Conservation (phyloP, 371 early-diverging fungal genomes). For the Rhizopus microsporus region DNA sequence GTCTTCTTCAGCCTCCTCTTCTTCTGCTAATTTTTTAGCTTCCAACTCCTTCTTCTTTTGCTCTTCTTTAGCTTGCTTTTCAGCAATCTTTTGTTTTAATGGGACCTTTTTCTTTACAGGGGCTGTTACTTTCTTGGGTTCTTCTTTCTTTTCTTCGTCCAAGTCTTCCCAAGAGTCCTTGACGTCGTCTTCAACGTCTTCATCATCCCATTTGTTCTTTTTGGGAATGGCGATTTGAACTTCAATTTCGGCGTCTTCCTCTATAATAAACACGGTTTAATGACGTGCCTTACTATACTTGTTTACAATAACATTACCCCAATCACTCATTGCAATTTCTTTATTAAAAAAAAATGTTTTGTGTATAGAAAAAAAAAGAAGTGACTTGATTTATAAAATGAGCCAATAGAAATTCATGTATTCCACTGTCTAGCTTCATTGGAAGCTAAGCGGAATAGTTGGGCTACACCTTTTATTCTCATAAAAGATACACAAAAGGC, state of each 20-base stretch:
- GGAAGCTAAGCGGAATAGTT: slow-evolving; percentile 34
- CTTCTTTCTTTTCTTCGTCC: slow-evolving; percentile 64
- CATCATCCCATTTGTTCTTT: slow-evolving; percentile 81
- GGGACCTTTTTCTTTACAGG: slow-evolving; percentile 64
- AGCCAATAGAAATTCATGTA: not conserved
- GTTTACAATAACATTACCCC: slow-evolving; percentile 54
- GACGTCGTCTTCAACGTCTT: slow-evolving; percentile 77
- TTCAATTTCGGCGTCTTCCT: slow-evolving; percentile 39
- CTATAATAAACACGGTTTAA: not conserved
- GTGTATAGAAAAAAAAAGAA: slow-evolving; percentile 1
- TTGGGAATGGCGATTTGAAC: slow-evolving; percentile 32
- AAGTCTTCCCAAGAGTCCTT: slow-evolving; percentile 79
- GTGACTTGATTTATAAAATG: slow-evolving; percentile 8
- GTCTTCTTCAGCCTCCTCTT: slow-evolving; percentile 63
- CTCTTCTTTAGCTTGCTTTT: slow-evolving; percentile 74
- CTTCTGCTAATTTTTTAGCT: slow-evolving; percentile 51
- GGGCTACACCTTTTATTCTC: slow-evolving; percentile 30
- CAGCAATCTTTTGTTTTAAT: slow-evolving; percentile 78
- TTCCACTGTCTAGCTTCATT: slow-evolving; percentile 24
- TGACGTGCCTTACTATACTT: not conserved
- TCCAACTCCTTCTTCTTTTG: slow-evolving; percentile 58
- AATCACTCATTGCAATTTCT: slow-evolving; percentile 58
- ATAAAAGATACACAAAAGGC: slow-evolving; percentile 33
- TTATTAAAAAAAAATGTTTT: not conserved
- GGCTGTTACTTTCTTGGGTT: slow-evolving; percentile 35